Percentiles rank a stretch among this genome's conserved stretches.
phyloP scores from a whole-genome alignment of 768 basidiomycete genomes.

The Clavaria fumosa region DNA sequence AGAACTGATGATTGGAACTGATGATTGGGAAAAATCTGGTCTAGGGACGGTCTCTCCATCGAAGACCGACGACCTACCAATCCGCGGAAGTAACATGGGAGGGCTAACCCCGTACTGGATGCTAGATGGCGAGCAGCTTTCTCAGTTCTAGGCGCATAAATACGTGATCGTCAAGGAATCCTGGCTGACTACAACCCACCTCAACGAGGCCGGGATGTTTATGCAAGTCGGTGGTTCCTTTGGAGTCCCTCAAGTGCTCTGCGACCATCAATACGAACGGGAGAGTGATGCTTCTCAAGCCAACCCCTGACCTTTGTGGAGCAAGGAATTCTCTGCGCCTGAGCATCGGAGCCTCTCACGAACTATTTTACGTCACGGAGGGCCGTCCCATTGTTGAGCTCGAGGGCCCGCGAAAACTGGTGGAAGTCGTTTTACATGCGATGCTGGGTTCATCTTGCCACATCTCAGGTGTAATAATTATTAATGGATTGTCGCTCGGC shows the following conservation, averaged over 20 bases:
- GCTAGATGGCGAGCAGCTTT: not conserved
- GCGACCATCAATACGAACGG: conserved; percentile 1
- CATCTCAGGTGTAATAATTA: not conserved
- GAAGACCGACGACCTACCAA: not conserved
- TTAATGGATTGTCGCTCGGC: not conserved
- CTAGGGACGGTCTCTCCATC: conserved; percentile 1
- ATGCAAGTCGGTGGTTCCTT: not conserved
- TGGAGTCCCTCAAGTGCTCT: conserved; percentile 2
- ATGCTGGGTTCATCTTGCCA: conserved; percentile 7
- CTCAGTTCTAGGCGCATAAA: not conserved
- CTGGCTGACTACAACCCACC: conserved; percentile 1
- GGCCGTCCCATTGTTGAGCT: not conserved
- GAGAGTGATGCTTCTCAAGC: not conserved
- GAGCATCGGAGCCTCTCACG: conserved; percentile 4
- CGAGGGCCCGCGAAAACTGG: conserved; percentile 1
- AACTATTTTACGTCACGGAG: not conserved
- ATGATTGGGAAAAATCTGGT: conserved; percentile 1
- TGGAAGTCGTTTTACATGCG: conserved; percentile 3
- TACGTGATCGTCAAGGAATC: conserved; percentile 3
- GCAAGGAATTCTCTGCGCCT: not conserved
- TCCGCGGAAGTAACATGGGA: not conserved
- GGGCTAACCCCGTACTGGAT: not conserved
- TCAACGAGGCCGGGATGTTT: not conserved
- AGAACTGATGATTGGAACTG: too few relatives aligned
- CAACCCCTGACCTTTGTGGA: not conserved